phyloP scores from a whole-genome alignment of 176 grass and related monocot species.

The Aegilops longissima region DNA sequence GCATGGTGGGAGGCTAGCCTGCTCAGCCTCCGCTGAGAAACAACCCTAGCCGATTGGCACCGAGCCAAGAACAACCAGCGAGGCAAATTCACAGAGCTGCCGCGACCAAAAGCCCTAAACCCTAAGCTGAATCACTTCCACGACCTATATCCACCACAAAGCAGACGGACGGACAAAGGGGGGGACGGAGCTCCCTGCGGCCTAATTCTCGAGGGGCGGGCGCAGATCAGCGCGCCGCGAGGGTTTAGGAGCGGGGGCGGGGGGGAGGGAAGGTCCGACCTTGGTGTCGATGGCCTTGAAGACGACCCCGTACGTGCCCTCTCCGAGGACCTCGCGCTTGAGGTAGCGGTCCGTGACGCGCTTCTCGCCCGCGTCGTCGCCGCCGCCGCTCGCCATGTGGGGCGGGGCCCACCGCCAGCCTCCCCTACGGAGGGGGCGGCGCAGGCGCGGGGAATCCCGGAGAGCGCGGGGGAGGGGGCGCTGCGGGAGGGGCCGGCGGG shows the following conservation, averaged over 20 bases:
- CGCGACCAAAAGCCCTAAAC: background rate
- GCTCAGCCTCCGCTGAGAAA: background rate
- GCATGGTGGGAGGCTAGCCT: background rate
- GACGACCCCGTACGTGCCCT: conserved; percentile 93
- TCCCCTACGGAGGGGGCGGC: background rate
- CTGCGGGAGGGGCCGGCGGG: background rate
- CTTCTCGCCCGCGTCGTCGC: conserved; percentile 50
- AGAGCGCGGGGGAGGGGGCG: background rate
- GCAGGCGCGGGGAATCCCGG: background rate
- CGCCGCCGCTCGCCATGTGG: conserved; percentile 48
- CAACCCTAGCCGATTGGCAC: background rate
- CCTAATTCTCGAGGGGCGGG: background rate
- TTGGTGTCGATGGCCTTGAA: conserved; percentile 93
- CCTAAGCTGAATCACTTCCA: conserved; percentile 11
- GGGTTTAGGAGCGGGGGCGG: background rate
- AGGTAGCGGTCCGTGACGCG: conserved; percentile 77
- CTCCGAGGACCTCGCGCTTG: conserved; percentile 81
- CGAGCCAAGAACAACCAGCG: background rate
- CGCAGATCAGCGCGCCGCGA: conserved; percentile 31
- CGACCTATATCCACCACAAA: background rate
- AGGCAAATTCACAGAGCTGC: conserved; percentile 12
- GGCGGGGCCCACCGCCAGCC: background rate
- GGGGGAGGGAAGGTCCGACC: conserved; percentile 32
- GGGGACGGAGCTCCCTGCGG: background rate
- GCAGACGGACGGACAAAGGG: background rate